Evolutionary conservation across 2,329 filamentous ascomycete species (phyloP).

Genomic region (Fusarium sp.): DNA sequence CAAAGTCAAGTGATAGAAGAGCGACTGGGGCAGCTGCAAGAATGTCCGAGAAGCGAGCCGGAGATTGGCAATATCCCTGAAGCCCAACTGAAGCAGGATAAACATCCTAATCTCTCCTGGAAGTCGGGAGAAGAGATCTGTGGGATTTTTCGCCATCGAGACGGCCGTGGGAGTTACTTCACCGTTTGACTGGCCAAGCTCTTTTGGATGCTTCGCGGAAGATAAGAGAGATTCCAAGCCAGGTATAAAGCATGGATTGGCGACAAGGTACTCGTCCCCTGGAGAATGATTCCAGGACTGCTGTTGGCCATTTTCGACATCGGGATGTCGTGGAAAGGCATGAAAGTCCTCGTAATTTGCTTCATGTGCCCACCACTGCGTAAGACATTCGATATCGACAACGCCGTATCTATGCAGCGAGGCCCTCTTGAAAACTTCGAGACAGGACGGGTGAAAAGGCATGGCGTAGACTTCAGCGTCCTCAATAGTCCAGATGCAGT

Average conservation of each 20-base stretch:
- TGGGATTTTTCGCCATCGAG: not conserved
- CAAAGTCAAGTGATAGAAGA: slow-evolving; percentile 16
- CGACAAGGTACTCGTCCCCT: slow-evolving; percentile 33
- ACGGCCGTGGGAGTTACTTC: not conserved
- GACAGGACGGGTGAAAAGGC: slow-evolving; percentile 47
- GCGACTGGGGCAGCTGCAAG: slow-evolving; percentile 8
- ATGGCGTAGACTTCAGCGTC: slow-evolving; percentile 13
- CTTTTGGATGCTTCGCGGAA: not conserved
- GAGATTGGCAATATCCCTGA: slow-evolving; percentile 25
- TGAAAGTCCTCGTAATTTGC: not conserved
- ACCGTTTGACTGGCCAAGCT: not conserved
- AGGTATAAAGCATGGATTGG: slow-evolving; percentile 38
- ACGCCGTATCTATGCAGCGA: slow-evolving; percentile 20
- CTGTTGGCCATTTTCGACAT: not conserved
- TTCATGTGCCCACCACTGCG: slow-evolving; percentile 24
- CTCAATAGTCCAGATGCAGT: not conserved
- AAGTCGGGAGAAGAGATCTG: slow-evolving; percentile 13
- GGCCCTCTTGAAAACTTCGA: slow-evolving; percentile 47
- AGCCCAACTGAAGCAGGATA: slow-evolving; percentile 17
- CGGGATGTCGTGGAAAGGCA: slow-evolving; percentile 15
- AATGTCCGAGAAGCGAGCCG: slow-evolving; percentile 26
- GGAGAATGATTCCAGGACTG: slow-evolving; percentile 28
- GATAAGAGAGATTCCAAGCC: slow-evolving; percentile 9
- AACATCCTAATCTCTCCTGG: slow-evolving; percentile 25
- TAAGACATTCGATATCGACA: slow-evolving; percentile 37